Base-by-base conservation (phyloP, 1,284 basidiomycete genomes). In the Takashimella koratensis region DNA sequence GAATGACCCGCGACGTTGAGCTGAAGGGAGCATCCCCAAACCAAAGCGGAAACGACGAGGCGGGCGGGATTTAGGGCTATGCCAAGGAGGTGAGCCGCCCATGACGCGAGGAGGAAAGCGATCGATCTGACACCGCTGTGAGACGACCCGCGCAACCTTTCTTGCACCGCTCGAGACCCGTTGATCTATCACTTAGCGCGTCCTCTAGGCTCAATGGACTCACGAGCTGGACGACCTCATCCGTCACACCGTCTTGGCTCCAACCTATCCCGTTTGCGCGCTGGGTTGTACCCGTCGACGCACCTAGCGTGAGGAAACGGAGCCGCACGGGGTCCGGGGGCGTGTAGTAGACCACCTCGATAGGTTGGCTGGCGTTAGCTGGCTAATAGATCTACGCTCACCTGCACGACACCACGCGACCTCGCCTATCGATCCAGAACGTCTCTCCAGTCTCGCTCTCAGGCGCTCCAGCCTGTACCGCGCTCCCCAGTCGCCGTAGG, bases 321-420 rank as follows among this genome's bases (percentile, higher is more conserved):
- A 67, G 52, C 30, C 66, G 58, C 16, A n/a, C 13, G 3, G 50
- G 53, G 53, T 68, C 65, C 22, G 67, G 67, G 4, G 70, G 70
- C 10, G 52, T 56, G 46, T 60, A 70, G 8, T 68, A 43, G 16
- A 72, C 52, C 4, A 70, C 49, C 44, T 59, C 49, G n/a, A 36
- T 16, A 36, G 10, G n/a, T n/a, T n/a, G n/a, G n/a, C n/a, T n/a
- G n/a, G n/a, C n/a, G n/a, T n/a, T n/a, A n/a, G n/a, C n/a, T n/a
- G n/a, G n/a, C n/a, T n/a, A n/a, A n/a, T n/a, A n/a, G n/a, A n/a
- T n/a, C n/a, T n/a, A n/a, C n/a, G n/a, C 55, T 47, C 21, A 56
- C 57, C 52, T 62, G 51, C 49, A 60, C n/a, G 59, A 42, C 1
- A 49, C 43, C 16, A 36, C 10, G 16, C 30, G 30, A 36, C 30